Base-by-base conservation (phyloP, 2,329 filamentous ascomycete genomes). In the Diaporthe helianthi region DNA sequence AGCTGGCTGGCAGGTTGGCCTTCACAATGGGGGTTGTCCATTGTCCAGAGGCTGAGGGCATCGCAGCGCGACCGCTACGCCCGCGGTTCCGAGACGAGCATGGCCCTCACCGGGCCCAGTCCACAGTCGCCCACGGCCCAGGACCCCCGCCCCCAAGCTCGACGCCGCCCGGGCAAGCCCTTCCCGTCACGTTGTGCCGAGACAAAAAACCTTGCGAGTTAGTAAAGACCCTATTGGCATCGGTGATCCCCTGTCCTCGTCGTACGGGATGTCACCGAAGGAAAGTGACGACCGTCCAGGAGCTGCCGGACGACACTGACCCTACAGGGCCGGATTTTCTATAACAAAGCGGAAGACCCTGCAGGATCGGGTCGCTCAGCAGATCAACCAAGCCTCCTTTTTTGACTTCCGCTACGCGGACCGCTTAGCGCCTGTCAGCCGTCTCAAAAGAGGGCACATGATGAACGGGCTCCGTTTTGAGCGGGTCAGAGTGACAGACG, bases 271-370 rank as follows among this genome's bases (percentile, higher is more conserved):
- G 65, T 67, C 65, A 41, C 65, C 65, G 65, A 67, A 58, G 64
- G 22, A 47, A 63, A 33, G 8, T 49, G 58, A 55, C 17, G 51
- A 10, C 52, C 31, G 31, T 41, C 31, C 22, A 58, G 31, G 41
- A 58, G 52, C 44, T 51, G 52, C 53, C 68, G 67, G 69, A 58
- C 55, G 69, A 71, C 69, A 71, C 54, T 71, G 69, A 71, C 69
- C 69, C 69, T 71, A 31, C 65, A 49, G 44, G 67, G 49, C 36
- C 46, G 54, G 24, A 38, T 38, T 26, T 31, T 52, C 52, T 55
- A 66, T 51, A 61, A 47, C 41, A 63, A 33, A 63, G 44, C 58
- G 58, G 58, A 49, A 63, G 65, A 68, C 69, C 69, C 69, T 70
- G 67, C 66, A 55, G 69, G 60, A 61, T 52, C 69, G 49, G 67